phyloP scores from a whole-genome alignment of 768 basidiomycete genomes.

The Rhodotorula toruloides region DNA sequence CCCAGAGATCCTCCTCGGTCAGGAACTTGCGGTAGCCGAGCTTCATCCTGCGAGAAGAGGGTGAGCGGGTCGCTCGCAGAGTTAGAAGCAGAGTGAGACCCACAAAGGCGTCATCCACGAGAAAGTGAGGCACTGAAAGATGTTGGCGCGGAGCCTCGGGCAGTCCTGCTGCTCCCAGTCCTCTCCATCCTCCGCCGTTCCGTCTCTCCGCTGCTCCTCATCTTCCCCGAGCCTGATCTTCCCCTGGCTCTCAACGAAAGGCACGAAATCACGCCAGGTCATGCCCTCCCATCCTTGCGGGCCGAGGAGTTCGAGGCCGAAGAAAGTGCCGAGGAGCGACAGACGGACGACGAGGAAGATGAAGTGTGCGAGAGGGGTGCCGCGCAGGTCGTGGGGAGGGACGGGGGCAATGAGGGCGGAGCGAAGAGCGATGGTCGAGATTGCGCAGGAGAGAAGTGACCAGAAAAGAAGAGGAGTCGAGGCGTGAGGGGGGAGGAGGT shows the following conservation, averaged over 20 bases:
- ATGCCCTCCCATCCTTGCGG: conserved; percentile 51
- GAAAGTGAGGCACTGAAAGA: conserved; percentile 56
- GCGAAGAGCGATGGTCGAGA: conserved; percentile 58
- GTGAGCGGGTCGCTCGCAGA: conserved; percentile 50
- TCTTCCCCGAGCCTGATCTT: conserved; percentile 24
- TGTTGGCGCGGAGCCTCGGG: conserved; percentile 41
- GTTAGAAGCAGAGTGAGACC: not conserved
- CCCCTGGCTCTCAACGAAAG: conserved; percentile 25
- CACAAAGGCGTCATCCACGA: conserved; percentile 77
- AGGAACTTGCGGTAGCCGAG: conserved; percentile 55
- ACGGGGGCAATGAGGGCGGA: conserved; percentile 49
- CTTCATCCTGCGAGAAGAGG: conserved; percentile 46
- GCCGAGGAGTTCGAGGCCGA: conserved; percentile 64
- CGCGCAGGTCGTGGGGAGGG: conserved; percentile 43
- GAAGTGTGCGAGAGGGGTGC: conserved; percentile 36
- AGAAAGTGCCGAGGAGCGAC: conserved; percentile 53
- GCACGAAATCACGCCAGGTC: conserved; percentile 42
- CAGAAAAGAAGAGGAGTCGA: conserved; percentile 65
- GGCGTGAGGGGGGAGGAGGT: conserved; percentile 34
- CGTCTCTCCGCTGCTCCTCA: conserved; percentile 9
- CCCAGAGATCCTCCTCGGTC: conserved; percentile 79
- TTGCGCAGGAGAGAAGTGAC: conserved; percentile 65
- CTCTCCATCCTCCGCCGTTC: not conserved
- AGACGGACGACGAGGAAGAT: conserved; percentile 49
- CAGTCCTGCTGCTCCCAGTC: conserved; percentile 34